Percentiles rank a stretch among this genome's conserved stretches.
Evolutionary conservation across 2,329 filamentous ascomycete genomes (phyloP).

Genomic region (Scedosporium boydii): DNA sequence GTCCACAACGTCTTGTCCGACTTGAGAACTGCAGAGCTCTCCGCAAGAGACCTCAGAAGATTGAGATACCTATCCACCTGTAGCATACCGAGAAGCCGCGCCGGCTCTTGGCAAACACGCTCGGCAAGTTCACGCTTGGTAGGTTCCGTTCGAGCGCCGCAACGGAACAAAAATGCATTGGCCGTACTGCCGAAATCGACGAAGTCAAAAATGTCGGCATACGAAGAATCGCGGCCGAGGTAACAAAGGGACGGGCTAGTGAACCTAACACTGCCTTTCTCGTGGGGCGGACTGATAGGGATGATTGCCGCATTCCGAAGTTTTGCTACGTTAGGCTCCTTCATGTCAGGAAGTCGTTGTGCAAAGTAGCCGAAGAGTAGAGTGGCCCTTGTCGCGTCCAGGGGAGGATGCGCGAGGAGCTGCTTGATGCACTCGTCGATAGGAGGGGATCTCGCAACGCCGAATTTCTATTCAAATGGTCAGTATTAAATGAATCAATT

Average conservation of each 20-base stretch:
- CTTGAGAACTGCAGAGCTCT: conserved; percentile 59
- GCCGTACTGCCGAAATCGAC: conserved; percentile 85
- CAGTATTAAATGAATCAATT: neutral
- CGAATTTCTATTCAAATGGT: conserved; percentile 54
- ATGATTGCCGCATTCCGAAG: conserved; percentile 62
- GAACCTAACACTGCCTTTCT: conserved; percentile 7
- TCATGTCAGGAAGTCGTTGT: conserved; percentile 64
- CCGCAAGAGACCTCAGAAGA: conserved; percentile 71
- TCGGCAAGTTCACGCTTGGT: conserved; percentile 77
- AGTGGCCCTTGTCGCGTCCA: conserved; percentile 54
- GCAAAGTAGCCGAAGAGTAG: conserved; percentile 78
- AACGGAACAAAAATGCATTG: conserved; percentile 79
- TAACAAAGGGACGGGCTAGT: conserved; percentile 35
- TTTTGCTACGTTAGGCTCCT: conserved; percentile 46
- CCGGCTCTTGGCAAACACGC: conserved; percentile 76
- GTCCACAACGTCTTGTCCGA: conserved; percentile 70
- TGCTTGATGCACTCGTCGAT: conserved; percentile 68
- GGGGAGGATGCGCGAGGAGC: conserved; percentile 63
- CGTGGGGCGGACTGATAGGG: conserved; percentile 42
- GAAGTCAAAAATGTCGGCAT: conserved; percentile 91
- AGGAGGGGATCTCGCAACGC: conserved; percentile 71
- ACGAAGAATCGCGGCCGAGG: conserved; percentile 60
- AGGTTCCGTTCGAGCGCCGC: conserved; percentile 85
- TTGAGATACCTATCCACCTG: conserved; percentile 82
- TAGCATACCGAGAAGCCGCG: conserved; percentile 68